Conservation (phyloP, 805 yeast genomes). For the Naumovozyma castellii region DNA sequence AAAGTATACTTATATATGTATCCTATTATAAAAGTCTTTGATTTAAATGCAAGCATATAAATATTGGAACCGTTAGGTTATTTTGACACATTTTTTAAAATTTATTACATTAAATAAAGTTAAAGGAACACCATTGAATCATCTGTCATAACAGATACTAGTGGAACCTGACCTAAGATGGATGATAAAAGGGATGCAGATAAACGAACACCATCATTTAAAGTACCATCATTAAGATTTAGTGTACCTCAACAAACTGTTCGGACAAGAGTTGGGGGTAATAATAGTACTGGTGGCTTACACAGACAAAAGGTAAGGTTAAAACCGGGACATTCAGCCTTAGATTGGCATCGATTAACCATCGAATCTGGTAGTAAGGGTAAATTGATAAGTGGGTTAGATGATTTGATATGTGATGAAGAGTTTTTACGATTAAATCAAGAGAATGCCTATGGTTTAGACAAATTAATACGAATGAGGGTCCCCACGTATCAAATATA, state of each 20-base stretch:
- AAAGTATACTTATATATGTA: background rate
- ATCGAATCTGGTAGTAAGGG: constrained; percentile 10
- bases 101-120: too few species aligned
- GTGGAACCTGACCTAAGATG: background rate
- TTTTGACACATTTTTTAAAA: too few species aligned
- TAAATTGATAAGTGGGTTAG: constrained; percentile 15
- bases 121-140: too few species aligned
- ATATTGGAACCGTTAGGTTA: too few species aligned
- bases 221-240: background rate
- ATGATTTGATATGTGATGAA: constrained; percentile 8
- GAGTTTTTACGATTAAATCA: constrained; percentile 12
- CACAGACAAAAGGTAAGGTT: constrained; percentile 28
- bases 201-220: background rate
- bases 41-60: too few species aligned
- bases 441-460: background rate
- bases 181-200: background rate
- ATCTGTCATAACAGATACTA: too few species aligned
- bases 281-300: constrained; percentile 18
- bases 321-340: constrained; percentile 28
- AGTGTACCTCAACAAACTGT: background rate
- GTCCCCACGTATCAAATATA: background rate
- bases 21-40: too few species aligned
- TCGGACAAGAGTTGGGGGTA: constrained; percentile 7
- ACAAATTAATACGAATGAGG: background rate
- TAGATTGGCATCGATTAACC: constrained; percentile 26